These are phyloP conservation scores for Echinosophora koreensis DNA, from an alignment of 306 rosid genomes.

Conservation along the genomic window DNA sequence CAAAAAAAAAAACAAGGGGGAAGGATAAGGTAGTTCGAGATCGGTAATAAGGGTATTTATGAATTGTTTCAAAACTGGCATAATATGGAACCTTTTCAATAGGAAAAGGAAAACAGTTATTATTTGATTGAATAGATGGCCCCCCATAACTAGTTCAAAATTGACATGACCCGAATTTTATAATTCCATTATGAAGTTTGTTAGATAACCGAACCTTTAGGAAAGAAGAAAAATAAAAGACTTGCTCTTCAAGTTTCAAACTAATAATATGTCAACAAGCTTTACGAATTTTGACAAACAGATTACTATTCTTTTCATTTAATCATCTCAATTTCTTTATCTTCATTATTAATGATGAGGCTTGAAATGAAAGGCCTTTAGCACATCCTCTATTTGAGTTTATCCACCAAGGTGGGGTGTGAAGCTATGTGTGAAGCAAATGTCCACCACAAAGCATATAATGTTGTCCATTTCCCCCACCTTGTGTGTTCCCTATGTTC, in stretches of 20 bases:
- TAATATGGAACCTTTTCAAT: background rate
- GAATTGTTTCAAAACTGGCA: background rate
- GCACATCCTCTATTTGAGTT: background rate
- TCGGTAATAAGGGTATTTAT: background rate
- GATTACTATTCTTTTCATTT: background rate
- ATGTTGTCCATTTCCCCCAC: slow-evolving; percentile 22
- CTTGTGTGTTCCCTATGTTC: background rate
- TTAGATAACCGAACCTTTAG: background rate
- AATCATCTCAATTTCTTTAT: background rate
- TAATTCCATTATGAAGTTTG: background rate
- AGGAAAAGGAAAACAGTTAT: background rate
- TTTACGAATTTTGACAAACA: background rate
- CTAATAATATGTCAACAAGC: background rate
- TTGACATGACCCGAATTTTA: background rate
- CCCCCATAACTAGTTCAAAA: background rate
- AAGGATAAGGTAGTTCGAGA: background rate
- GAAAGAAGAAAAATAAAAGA: background rate
- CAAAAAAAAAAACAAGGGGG: too few relatives aligned
- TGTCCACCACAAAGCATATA: slow-evolving; percentile 38
- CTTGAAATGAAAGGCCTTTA: background rate
- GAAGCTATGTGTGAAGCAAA: background rate
- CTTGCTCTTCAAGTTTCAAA: background rate
- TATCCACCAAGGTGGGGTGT: slow-evolving; percentile 3
- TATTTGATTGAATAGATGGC: background rate
- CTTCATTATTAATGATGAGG: background rate